These are phyloP conservation scores for Scolecobasidium constrictum DNA, from an alignment of 2,329 filamentous ascomycete species.

Conservation along the genomic window DNA sequence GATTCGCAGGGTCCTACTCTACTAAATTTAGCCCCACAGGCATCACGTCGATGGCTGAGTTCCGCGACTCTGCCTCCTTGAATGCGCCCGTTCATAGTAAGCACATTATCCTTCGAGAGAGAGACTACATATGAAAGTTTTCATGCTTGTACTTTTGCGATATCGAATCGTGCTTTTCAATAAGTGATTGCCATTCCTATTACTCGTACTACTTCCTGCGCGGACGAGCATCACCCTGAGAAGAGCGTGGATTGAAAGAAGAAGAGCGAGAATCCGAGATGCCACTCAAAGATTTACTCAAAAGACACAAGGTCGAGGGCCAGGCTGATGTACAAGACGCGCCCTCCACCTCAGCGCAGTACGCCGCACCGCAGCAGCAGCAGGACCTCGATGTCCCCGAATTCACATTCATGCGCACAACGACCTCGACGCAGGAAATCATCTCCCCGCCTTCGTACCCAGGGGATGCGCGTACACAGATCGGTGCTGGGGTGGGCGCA, in stretches of 20 bases:
- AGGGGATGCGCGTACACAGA: slow-evolving; percentile 28
- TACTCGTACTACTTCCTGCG: too few species aligned
- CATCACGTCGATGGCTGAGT: too few species aligned
- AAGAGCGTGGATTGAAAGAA: too few species aligned
- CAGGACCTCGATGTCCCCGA: slow-evolving; percentile 39
- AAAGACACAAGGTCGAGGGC: slow-evolving; percentile 43
- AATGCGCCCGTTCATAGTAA: neutral
- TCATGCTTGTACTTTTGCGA: too few species aligned
- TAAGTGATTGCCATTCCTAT: slow-evolving; percentile 1
- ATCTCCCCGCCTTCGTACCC: slow-evolving; percentile 57
- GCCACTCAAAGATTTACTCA: slow-evolving; percentile 50
- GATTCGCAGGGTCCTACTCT: too few species aligned
- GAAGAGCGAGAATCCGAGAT: slow-evolving; percentile 33
- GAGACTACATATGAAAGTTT: too few species aligned
- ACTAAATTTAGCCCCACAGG: slow-evolving; percentile 18
- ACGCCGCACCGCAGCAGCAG: slow-evolving; percentile 7
- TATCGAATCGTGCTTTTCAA: neutral
- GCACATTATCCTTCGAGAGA: too few species aligned
- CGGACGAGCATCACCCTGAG: too few species aligned
- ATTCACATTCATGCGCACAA: slow-evolving; percentile 76
- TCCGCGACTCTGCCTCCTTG: neutral
- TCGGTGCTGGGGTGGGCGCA: neutral
- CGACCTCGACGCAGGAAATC: slow-evolving; percentile 68
- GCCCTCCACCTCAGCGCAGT: slow-evolving; percentile 30
- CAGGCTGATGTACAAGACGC: slow-evolving; percentile 15